These are phyloP conservation scores for Xerocomellus dryophilus DNA, from an alignment of 768 basidiomycete genomes.

Conservation along the genomic window DNA sequence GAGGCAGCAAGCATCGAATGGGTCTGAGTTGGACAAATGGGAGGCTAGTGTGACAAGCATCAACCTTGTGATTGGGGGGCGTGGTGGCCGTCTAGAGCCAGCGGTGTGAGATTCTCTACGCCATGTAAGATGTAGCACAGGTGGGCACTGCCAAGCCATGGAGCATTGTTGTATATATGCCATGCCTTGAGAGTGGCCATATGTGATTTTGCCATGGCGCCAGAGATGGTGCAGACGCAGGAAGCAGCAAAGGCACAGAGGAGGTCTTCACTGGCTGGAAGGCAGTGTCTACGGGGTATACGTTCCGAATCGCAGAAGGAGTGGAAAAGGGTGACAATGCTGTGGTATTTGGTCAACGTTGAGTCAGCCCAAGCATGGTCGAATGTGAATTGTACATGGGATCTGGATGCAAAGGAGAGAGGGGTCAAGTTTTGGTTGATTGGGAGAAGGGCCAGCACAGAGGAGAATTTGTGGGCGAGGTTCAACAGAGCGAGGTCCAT, in stretches of 20 bases:
- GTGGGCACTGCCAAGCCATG: background rate
- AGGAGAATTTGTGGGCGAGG: too few species aligned
- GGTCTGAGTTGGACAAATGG: background rate
- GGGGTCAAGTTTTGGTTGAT: too few species aligned
- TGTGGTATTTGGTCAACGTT: too few species aligned
- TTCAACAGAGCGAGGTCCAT: too few species aligned
- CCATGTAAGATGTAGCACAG: background rate
- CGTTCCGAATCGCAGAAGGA: too few species aligned
- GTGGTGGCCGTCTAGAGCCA: background rate
- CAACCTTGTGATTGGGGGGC: constrained; percentile 17
- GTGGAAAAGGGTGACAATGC: too few species aligned
- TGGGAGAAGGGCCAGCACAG: too few species aligned
- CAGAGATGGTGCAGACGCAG: accelerated
- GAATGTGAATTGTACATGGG: background rate
- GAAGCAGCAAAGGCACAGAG: background rate
- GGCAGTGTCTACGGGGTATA: too few species aligned
- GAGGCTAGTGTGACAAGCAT: constrained; percentile 19
- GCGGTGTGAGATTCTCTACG: background rate
- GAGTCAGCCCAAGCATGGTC: background rate
- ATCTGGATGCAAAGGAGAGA: too few species aligned
- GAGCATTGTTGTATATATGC: background rate
- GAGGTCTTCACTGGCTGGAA: background rate
- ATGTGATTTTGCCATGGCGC: background rate
- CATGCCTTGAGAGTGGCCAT: background rate
- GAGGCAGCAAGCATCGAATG: background rate